These are phyloP conservation scores for Iberis pinnata DNA, from an alignment of 345 rosid species.

Conservation along the genomic window DNA sequence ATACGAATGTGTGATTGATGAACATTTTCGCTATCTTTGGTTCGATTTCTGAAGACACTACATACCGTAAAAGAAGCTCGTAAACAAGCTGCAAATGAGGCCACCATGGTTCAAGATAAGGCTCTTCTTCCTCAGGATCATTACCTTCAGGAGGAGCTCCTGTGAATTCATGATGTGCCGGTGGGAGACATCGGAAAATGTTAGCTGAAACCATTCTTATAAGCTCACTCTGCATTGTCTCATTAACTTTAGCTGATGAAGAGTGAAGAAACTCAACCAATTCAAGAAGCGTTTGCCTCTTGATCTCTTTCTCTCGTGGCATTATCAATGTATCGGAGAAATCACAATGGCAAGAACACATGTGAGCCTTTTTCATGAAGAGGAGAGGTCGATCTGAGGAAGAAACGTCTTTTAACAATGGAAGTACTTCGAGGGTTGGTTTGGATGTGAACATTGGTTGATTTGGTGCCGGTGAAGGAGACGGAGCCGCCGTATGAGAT, in stretches of 20 bases:
- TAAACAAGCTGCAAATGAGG: slow-evolving; percentile 43
- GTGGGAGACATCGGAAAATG: slow-evolving; percentile 32
- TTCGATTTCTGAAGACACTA: slow-evolving; percentile 37
- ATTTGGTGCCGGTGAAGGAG: slow-evolving; percentile 17
- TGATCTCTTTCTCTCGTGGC: slow-evolving; percentile 40
- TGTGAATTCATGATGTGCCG: slow-evolving; percentile 29
- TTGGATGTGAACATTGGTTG: slow-evolving; percentile 26
- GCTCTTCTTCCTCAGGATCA: slow-evolving; percentile 46
- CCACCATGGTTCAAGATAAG: slow-evolving; percentile 42
- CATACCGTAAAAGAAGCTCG: slow-evolving; percentile 38
- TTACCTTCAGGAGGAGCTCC: slow-evolving; percentile 33
- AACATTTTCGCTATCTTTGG: slow-evolving; percentile 42
- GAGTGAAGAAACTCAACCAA: slow-evolving; percentile 34
- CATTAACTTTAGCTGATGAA: slow-evolving; percentile 32
- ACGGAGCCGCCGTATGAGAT: slow-evolving; percentile 22
- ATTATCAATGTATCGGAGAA: slow-evolving; percentile 33
- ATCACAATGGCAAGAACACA: slow-evolving; percentile 35
- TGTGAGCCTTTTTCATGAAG: slow-evolving; percentile 35
- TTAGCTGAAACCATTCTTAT: slow-evolving; percentile 35
- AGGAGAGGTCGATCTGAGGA: slow-evolving; percentile 35
- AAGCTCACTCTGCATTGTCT: slow-evolving; percentile 35
- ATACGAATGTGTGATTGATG: slow-evolving; percentile 48
- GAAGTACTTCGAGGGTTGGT: slow-evolving; percentile 33
- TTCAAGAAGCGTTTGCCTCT: slow-evolving; percentile 33
- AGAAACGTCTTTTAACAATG: slow-evolving; percentile 33